Evolutionary conservation across 805 yeast species (phyloP), one percentile per base, ranked within the genome.

Genomic region (Kodamaea sagamina): DNA sequence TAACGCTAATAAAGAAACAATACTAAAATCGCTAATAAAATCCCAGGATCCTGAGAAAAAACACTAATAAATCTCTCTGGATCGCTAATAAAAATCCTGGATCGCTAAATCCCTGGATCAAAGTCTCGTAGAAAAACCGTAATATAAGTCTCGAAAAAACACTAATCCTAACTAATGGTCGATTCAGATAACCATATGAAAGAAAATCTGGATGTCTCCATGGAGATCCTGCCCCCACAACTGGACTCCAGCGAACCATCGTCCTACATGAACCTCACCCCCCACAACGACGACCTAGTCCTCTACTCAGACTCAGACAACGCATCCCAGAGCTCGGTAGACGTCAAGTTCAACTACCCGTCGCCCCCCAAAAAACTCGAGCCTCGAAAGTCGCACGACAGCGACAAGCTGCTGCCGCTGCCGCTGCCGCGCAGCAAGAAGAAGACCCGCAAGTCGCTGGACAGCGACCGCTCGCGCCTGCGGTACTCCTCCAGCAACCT

Each of bases 261-360:
- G 7, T 35, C 59, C n/a, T 44, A 53, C 31, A 46, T 55, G 50
- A 49, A 47, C 36, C 42, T 61, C 10, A 54, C 62, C 2, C 63
- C 64, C 1, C 49, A 47, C 27, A 47, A 38, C 42, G 18, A 48
- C 39, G 72, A 66, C 17, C 56, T 49, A 29, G 68, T 57, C n/a
- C 51, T 67, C 9, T 65, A 54, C 44, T 62, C 68, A 0, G 72
- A 67, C 46, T 63, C 69, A 1, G 72, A 67, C 38, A 57, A 57
- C 4, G 68, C 63, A 9, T 61, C 67, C 8, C 65, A 59, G 38
- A 55, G 59, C 40, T 63, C 68, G 10, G 36, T 61, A 3, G 64
- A 62, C 6, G 42, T 57, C 29, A 18, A 47, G 36, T 25, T 12
- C 40, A 19, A 36, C 24, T 18, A 34, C 15, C 34, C 28, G 6